phyloP scores from a whole-genome alignment of 2,329 filamentous ascomycete species.

The Triangularia verruculosa region DNA sequence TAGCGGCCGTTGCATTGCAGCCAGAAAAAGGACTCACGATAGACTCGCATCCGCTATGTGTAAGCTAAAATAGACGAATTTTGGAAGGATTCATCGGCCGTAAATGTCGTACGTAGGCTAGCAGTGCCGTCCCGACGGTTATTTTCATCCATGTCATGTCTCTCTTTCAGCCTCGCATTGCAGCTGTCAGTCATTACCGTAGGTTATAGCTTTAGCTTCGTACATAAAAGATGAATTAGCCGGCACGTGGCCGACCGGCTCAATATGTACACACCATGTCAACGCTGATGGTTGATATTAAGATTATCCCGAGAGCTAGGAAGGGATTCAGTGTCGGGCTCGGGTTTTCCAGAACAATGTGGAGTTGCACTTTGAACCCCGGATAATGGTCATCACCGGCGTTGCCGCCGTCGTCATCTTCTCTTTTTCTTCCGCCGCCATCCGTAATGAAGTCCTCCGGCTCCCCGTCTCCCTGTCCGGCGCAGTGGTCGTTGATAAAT shows the following conservation, averaged over 20 bases:
- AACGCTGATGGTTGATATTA: background rate
- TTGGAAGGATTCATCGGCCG: background rate
- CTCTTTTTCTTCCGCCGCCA: too few species aligned
- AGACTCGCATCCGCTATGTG: background rate
- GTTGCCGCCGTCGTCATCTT: background rate
- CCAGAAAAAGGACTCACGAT: background rate
- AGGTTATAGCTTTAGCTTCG: background rate
- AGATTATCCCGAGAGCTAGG: background rate
- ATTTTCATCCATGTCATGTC: slow-evolving; percentile 6
- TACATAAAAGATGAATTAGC: slow-evolving; percentile 1
- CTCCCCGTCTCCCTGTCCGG: background rate
- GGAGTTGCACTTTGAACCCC: background rate
- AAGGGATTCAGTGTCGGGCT: background rate
- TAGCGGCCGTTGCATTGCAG: background rate
- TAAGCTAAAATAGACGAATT: background rate
- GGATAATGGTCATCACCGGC: background rate
- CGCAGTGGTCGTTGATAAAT: background rate
- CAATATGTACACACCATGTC: background rate
- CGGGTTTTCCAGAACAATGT: background rate
- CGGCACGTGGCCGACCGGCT: slow-evolving; percentile 5
- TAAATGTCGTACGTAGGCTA: background rate
- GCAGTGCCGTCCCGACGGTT: slow-evolving; percentile 8
- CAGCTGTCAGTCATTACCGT: slow-evolving; percentile 3
- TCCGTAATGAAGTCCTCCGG: background rate
- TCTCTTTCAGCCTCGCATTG: slow-evolving; percentile 4